Conservation (phyloP, 2,329 filamentous ascomycete species). For the Colletotrichum caudatum region DNA sequence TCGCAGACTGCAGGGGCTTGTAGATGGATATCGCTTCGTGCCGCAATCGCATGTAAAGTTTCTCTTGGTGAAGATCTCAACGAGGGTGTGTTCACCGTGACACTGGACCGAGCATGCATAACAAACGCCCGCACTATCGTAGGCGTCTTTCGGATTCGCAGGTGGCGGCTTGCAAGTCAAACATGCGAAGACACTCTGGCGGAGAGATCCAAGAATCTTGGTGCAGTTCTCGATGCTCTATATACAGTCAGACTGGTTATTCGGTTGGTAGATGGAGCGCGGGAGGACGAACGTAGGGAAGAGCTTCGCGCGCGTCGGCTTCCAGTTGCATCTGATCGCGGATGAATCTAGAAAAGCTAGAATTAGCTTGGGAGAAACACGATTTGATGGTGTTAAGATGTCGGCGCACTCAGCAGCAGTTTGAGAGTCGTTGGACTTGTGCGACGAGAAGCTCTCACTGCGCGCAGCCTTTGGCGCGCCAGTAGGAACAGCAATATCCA, state of each 20-base stretch:
- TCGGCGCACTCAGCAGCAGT: constrained; percentile 75
- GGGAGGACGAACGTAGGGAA: constrained; percentile 81
- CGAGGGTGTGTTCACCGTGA: constrained; percentile 93
- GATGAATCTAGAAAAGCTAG: constrained; percentile 74
- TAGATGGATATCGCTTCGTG: constrained; percentile 79
- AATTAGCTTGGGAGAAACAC: background rate
- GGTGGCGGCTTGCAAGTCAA: constrained; percentile 92
- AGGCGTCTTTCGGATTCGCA: constrained; percentile 68
- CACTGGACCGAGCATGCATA: constrained; percentile 98
- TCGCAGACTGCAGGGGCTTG: constrained; percentile 81
- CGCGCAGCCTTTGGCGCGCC: constrained; percentile 52
- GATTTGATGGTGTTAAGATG: background rate
- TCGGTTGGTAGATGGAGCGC: background rate
- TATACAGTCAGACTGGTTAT: constrained; percentile 5
- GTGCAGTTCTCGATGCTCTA: constrained; percentile 96
- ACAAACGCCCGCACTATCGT: constrained; percentile 85
- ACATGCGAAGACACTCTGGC: constrained; percentile 92
- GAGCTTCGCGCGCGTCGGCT: constrained; percentile 91
- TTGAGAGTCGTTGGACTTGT: constrained; percentile 72
- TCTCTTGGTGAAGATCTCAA: constrained; percentile 95
- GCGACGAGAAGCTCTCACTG: constrained; percentile 70
- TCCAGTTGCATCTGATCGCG: constrained; percentile 90
- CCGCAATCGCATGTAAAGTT: constrained; percentile 98
- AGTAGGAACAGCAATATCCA: constrained; percentile 42
- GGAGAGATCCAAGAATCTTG: constrained; percentile 85